Conservation (phyloP, 2,329 filamentous ascomycete genomes). For the Aspergillus sp. region DNA sequence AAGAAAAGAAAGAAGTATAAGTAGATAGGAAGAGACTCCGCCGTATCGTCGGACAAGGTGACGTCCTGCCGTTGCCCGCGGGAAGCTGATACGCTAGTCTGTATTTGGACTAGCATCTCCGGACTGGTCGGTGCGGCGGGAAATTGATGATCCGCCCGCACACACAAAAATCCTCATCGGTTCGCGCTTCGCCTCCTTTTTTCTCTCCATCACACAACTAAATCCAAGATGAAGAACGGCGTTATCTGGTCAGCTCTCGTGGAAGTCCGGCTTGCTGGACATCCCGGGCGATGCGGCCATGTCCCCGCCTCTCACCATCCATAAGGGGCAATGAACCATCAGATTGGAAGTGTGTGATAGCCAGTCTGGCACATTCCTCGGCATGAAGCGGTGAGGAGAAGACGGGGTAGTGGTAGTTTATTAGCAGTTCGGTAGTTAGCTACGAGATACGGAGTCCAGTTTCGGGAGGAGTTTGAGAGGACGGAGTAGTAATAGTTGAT, state of each 20-base stretch:
- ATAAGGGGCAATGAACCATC: slow-evolving; percentile 33
- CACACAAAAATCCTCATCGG: neutral
- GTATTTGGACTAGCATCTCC: slow-evolving; percentile 18
- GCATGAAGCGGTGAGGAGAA: neutral
- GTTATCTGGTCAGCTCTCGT: slow-evolving; percentile 38
- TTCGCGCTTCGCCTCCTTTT: slow-evolving; percentile 10
- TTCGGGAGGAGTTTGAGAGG: too few relatives aligned
- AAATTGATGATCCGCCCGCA: slow-evolving; percentile 11
- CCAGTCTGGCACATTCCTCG: neutral
- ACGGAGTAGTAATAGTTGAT: too few relatives aligned
- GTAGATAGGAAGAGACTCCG: slow-evolving; percentile 19
- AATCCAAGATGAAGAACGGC: slow-evolving; percentile 43
- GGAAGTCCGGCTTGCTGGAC: slow-evolving; percentile 26
- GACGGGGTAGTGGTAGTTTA: too few relatives aligned
- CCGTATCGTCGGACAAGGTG: slow-evolving; percentile 20
- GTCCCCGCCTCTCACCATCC: slow-evolving; percentile 39
- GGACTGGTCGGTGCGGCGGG: slow-evolving; percentile 6
- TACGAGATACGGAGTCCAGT: too few relatives aligned
- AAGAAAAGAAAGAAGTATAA: slow-evolving; percentile 12
- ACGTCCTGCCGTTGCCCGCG: slow-evolving; percentile 35
- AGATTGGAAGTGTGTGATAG: slow-evolving; percentile 29
- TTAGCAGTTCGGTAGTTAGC: too few relatives aligned
- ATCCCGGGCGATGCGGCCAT: slow-evolving; percentile 41
- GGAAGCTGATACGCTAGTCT: slow-evolving; percentile 33
- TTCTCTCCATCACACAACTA: slow-evolving; percentile 41